These are phyloP conservation scores for Cytospora piceicola DNA, from an alignment of 2,329 filamentous ascomycete genomes.

Conservation along the genomic window DNA sequence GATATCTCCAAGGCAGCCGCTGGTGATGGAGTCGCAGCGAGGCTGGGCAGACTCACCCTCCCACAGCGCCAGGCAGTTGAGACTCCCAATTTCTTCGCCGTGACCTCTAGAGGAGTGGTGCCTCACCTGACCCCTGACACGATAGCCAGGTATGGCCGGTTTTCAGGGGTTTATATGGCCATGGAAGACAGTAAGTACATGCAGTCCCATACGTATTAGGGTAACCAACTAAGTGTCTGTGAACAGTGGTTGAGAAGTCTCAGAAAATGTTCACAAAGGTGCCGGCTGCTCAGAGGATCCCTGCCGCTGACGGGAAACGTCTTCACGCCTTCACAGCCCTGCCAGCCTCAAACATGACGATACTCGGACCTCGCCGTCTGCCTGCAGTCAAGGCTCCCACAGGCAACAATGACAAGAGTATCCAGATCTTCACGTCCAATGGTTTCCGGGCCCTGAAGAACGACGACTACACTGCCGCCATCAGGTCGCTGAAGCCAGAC, in stretches of 20 bases:
- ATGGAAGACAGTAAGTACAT: conserved; percentile 84
- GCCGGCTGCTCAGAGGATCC: conserved; percentile 50
- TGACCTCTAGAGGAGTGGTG: conserved; percentile 80
- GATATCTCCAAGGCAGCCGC: conserved; percentile 50
- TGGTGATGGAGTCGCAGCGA: conserved; percentile 52
- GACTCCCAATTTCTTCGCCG: conserved; percentile 81
- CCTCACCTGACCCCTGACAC: conserved; percentile 91
- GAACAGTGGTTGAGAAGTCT: conserved; percentile 57
- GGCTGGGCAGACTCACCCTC: conserved; percentile 70
- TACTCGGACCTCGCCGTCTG: conserved; percentile 78
- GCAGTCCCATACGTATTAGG: conserved; percentile 12
- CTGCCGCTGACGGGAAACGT: conserved; percentile 50
- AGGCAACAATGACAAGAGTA: conserved; percentile 69
- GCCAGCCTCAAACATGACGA: conserved; percentile 64
- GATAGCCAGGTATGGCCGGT: conserved; percentile 64
- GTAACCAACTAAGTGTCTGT: not conserved
- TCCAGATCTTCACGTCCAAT: conserved; percentile 83
- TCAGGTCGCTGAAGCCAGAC: conserved; percentile 73
- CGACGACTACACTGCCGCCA: conserved; percentile 68
- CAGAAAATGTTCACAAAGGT: conserved; percentile 44
- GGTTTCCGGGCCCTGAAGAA: conserved; percentile 76
- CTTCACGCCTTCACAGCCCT: conserved; percentile 79
- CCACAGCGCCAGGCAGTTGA: conserved; percentile 66
- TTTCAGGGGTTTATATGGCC: conserved; percentile 76
- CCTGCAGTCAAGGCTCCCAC: conserved; percentile 74